Percentiles rank a stretch among this genome's conserved stretches.
Conservation (phyloP, 2,329 filamentous ascomycete species). For the Tolypocladium endophyticum region DNA sequence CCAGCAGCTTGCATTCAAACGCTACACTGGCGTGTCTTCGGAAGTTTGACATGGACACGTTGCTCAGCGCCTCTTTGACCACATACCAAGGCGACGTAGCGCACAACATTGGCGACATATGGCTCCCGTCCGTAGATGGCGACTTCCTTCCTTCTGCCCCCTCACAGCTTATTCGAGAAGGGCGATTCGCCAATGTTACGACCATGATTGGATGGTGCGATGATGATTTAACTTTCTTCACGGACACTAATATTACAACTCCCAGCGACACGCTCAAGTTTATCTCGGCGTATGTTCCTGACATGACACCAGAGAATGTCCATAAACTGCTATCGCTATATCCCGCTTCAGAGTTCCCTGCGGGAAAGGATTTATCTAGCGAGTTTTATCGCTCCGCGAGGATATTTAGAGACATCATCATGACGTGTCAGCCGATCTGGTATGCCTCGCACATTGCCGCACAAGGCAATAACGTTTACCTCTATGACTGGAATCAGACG, state of each 20-base stretch:
- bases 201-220: slow-evolving; percentile 47
- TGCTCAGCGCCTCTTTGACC: slow-evolving; percentile 31
- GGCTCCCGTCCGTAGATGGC: slow-evolving; percentile 34
- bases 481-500: slow-evolving; percentile 44
- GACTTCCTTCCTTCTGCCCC: slow-evolving; percentile 29
- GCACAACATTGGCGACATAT: slow-evolving; percentile 40
- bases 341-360: slow-evolving; percentile 33
- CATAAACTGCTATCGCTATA: slow-evolving; percentile 37
- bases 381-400: slow-evolving; percentile 39
- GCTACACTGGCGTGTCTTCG: slow-evolving; percentile 37
- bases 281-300: slow-evolving; percentile 26
- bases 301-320: slow-evolving; percentile 21
- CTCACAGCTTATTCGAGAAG: slow-evolving; percentile 41
- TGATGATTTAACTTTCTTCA: slow-evolving; percentile 33
- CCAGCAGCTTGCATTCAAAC: slow-evolving; percentile 24
- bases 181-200: slow-evolving; percentile 52
- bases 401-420: slow-evolving; percentile 40
- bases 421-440: slow-evolving; percentile 35
- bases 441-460: slow-evolving; percentile 27
- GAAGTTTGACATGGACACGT: slow-evolving; percentile 24
- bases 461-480: slow-evolving; percentile 29
- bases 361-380: slow-evolving; percentile 26
- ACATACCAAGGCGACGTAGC: slow-evolving; percentile 28
- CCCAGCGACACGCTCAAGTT: slow-evolving; percentile 26
- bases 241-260: slow-evolving; percentile 26